Evolutionary conservation across 305 asterid species (phyloP).

Genomic region (Fraxinus velutina): DNA sequence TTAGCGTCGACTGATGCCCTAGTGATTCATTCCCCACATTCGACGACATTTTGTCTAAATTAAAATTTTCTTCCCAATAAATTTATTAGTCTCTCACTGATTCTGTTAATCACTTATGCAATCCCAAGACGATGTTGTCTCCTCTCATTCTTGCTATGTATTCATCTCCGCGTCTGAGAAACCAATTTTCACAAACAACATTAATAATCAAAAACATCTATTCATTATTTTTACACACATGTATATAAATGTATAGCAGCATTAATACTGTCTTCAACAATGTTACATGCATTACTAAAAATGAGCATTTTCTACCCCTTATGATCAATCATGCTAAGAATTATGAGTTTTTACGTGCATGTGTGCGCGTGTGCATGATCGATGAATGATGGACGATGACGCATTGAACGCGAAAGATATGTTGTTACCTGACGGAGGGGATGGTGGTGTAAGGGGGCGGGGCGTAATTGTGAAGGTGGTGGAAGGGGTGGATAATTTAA

Average conservation of each 20-base stretch:
- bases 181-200: neutral
- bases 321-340: neutral
- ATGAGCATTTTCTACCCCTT: neutral
- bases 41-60: constrained; percentile 37
- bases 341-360: neutral
- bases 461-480: neutral
- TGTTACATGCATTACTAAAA: neutral
- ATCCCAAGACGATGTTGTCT: neutral
- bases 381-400: neutral
- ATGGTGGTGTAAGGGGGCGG: neutral
- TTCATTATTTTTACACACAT: neutral
- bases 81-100: neutral
- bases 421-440: neutral
- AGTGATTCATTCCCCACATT: constrained; percentile 32
- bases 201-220: neutral
- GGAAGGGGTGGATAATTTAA: neutral
- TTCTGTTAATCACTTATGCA: neutral
- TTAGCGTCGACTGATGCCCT: constrained; percentile 48
- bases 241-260: neutral
- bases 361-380: neutral
- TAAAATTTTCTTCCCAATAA: neutral
- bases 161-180: neutral
- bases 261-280: neutral
- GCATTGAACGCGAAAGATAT: neutral
- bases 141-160: constrained; percentile 13